Percentiles rank a stretch among this genome's conserved stretches.
These are phyloP conservation scores for Rhodotorula paludigena DNA, from an alignment of 768 basidiomycete genomes.

Conservation along the genomic window DNA sequence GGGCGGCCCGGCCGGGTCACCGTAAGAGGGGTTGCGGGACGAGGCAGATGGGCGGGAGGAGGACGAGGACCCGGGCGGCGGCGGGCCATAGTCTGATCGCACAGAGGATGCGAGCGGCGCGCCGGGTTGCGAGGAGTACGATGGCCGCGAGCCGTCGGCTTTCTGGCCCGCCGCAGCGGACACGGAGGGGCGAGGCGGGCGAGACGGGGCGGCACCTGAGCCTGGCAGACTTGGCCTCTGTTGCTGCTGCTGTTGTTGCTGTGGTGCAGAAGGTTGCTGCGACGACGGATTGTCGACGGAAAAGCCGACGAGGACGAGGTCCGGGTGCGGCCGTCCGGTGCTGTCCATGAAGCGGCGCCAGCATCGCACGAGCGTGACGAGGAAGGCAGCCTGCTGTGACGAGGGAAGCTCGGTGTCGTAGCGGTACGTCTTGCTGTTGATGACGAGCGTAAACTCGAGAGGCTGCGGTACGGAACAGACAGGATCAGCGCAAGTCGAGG, in stretches of 20 bases:
- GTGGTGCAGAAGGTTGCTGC: background rate
- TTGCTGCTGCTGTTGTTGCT: background rate
- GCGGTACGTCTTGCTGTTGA: slow-evolving; percentile 32
- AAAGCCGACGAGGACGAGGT: slow-evolving; percentile 31
- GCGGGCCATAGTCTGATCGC: background rate
- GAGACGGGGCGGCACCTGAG: background rate
- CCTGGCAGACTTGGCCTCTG: background rate
- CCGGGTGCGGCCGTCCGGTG: slow-evolving; percentile 13
- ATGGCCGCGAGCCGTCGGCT: background rate
- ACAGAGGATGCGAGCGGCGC: background rate
- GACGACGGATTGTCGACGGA: slow-evolving; percentile 24
- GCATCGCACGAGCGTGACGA: slow-evolving; percentile 36
- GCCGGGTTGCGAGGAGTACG: background rate
- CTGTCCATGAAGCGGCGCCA: slow-evolving; percentile 34
- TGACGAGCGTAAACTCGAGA: slow-evolving; percentile 33
- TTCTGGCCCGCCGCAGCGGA: background rate
- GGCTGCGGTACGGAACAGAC: slow-evolving; percentile 17
- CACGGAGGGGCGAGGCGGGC: background rate
- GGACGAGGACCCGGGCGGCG: background rate
- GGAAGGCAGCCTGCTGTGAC: slow-evolving; percentile 35
- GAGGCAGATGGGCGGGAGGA: background rate
- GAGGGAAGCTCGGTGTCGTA: slow-evolving; percentile 39
- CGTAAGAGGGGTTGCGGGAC: background rate
- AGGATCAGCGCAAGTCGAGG: background rate
- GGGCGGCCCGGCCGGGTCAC: too few relatives aligned